Conservation (phyloP, 371 early-diverging fungal species). For the Entomophthora muscae region DNA sequence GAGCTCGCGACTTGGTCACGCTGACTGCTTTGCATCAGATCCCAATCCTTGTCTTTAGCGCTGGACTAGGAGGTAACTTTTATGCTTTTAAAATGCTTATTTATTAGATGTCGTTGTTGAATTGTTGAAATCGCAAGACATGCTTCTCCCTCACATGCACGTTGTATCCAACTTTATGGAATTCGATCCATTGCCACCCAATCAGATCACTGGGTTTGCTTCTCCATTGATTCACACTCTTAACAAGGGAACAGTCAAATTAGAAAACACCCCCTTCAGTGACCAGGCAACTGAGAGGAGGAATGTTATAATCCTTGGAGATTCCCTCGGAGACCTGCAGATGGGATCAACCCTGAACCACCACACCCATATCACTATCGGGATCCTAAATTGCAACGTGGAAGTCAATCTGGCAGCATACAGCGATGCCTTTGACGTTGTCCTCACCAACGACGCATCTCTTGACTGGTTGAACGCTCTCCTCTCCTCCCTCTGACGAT, state of each 20-base stretch:
- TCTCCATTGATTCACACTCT: constrained; percentile 49
- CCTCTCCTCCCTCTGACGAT: no score
- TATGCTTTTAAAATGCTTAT: no score
- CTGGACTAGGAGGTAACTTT: constrained; percentile 20
- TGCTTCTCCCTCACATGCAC: no score
- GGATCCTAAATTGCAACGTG: constrained; percentile 46
- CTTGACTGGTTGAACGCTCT: constrained; percentile 23
- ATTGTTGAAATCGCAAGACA: constrained; percentile 24
- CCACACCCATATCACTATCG: constrained; percentile 37
- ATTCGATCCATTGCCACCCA: constrained; percentile 22
- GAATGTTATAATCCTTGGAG: constrained; percentile 51
- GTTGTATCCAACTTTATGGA: no score
- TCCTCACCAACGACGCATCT: constrained; percentile 38
- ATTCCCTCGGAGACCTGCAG: constrained; percentile 49
- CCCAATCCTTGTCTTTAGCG: constrained; percentile 51
- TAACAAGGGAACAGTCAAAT: constrained; percentile 38
- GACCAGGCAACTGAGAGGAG: constrained; percentile 17
- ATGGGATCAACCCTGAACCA: constrained; percentile 44
- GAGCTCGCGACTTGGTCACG: constrained; percentile 22
- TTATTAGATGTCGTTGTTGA: constrained; percentile 38
- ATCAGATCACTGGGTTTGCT: constrained; percentile 28
- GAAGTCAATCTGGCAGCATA: constrained; percentile 27
- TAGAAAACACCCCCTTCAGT: constrained; percentile 23
- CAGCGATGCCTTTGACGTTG: constrained; percentile 42
- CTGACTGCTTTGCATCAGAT: constrained; percentile 18